These are phyloP conservation scores for Sordariomycetes sp. DNA, from an alignment of 2,329 filamentous ascomycete genomes.

Conservation along the genomic window DNA sequence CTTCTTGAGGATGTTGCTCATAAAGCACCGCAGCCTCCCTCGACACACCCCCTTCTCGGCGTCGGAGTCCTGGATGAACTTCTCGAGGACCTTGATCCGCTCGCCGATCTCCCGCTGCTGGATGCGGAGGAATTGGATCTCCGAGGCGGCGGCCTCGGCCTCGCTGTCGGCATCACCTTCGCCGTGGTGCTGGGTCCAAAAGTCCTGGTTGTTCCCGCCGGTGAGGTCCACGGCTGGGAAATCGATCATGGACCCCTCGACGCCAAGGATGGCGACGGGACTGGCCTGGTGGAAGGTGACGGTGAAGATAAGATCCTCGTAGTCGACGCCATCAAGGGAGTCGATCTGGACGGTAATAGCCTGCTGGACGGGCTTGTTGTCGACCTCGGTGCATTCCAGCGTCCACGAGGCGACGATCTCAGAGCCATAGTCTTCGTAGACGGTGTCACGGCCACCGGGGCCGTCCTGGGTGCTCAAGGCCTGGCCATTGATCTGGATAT, in stretches of 20 bases:
- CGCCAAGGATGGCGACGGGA: slow-evolving; percentile 28
- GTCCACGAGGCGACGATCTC: slow-evolving; percentile 33
- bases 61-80: slow-evolving; percentile 30
- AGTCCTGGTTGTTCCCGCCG: slow-evolving; percentile 3
- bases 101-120: slow-evolving; percentile 17
- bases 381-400: slow-evolving; percentile 32
- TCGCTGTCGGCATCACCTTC: slow-evolving; percentile 14
- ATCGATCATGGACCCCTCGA: slow-evolving; percentile 27
- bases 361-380: slow-evolving; percentile 28
- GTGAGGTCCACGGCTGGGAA: slow-evolving; percentile 11
- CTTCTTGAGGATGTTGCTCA: neutral
- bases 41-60: slow-evolving; percentile 16
- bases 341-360: slow-evolving; percentile 23
- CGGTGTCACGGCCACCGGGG: slow-evolving; percentile 28
- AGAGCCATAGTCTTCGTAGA: slow-evolving; percentile 25
- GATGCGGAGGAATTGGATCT: slow-evolving; percentile 29
- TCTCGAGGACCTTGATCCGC: slow-evolving; percentile 21
- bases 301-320: slow-evolving; percentile 27
- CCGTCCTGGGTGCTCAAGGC: slow-evolving; percentile 24
- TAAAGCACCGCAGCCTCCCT: slow-evolving; percentile 4
- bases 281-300: slow-evolving; percentile 34
- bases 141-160: slow-evolving; percentile 29
- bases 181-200: slow-evolving; percentile 2
- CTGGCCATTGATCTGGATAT: slow-evolving; percentile 35
- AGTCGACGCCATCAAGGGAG: slow-evolving; percentile 16